These are phyloP conservation scores for Candida tallmaniae DNA, from an alignment of 805 yeast species.

Conservation along the genomic window DNA sequence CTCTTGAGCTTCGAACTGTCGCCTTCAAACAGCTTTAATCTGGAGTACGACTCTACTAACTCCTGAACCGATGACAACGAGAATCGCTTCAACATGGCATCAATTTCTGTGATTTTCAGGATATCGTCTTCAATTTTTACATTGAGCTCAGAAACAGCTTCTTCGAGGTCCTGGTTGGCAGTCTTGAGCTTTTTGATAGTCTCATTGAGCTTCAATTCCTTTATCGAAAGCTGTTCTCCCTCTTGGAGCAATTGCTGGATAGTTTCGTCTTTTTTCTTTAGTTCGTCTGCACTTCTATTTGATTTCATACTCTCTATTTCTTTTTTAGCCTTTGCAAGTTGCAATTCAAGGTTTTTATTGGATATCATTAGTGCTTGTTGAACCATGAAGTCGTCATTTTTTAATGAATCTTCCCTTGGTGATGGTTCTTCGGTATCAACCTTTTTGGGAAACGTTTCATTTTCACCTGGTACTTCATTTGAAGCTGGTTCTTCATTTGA, in stretches of 20 bases:
- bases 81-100: slow-evolving; percentile 23
- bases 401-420: background rate
- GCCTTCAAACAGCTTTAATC: slow-evolving; percentile 12
- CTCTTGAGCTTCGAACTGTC: slow-evolving; percentile 15
- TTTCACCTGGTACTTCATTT: background rate
- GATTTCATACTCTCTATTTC: slow-evolving; percentile 2
- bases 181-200: slow-evolving; percentile 57
- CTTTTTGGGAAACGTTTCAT: background rate
- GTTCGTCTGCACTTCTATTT: slow-evolving; percentile 1
- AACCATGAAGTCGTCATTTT: background rate
- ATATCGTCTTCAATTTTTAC: slow-evolving; percentile 28
- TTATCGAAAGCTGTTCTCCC: slow-evolving; percentile 67
- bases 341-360: background rate
- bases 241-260: slow-evolving; percentile 67
- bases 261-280: slow-evolving; percentile 48
- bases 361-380: background rate
- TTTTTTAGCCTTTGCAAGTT: background rate
- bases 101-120: slow-evolving; percentile 35
- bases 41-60: slow-evolving; percentile 16
- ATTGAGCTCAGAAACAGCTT: slow-evolving; percentile 22
- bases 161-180: slow-evolving; percentile 26
- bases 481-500: no score
- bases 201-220: slow-evolving; percentile 65
- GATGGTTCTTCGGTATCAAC: no score
- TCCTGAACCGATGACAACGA: slow-evolving; percentile 27